phyloP scores from a whole-genome alignment of 768 basidiomycete genomes.

The Candolleomyces aberdarensis region DNA sequence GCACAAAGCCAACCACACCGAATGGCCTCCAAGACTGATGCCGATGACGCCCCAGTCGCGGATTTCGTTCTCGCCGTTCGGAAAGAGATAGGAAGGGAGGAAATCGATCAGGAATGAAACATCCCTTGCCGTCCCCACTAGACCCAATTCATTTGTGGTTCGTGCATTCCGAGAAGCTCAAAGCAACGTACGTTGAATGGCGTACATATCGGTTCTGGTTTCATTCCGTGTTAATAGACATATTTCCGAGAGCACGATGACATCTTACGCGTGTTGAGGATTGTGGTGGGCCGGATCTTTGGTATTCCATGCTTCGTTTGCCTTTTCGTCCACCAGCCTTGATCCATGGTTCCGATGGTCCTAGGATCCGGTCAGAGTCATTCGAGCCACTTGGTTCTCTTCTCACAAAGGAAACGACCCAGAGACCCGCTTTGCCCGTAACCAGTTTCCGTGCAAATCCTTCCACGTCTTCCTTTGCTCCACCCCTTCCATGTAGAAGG shows the following conservation, averaged over 20 bases:
- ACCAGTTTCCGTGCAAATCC: slow-evolving; percentile 21
- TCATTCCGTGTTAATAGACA: not conserved
- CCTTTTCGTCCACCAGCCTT: slow-evolving; percentile 27
- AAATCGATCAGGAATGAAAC: slow-evolving; percentile 82
- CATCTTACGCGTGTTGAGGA: slow-evolving; percentile 39
- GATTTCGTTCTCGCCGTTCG: slow-evolving; percentile 56
- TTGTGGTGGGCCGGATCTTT: slow-evolving; percentile 27
- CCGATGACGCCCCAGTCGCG: slow-evolving; percentile 72
- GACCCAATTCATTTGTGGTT: not conserved
- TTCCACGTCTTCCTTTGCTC: slow-evolving; percentile 26
- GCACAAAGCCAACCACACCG: slow-evolving; percentile 69
- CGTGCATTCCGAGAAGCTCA: not conserved
- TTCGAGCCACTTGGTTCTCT: not conserved
- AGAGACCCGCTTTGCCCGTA: slow-evolving; percentile 18
- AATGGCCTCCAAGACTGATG: slow-evolving; percentile 81
- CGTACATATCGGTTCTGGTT: slow-evolving; percentile 44
- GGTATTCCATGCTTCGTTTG: slow-evolving; percentile 35
- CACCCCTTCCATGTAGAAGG: slow-evolving; percentile 40
- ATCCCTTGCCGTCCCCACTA: slow-evolving; percentile 68
- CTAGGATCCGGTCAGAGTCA: slow-evolving; percentile 18
- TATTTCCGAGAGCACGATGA: not conserved
- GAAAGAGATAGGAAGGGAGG: slow-evolving; percentile 71
- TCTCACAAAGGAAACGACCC: slow-evolving; percentile 39
- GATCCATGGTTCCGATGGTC: slow-evolving; percentile 47
- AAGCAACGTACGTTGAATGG: slow-evolving; percentile 36